Percentiles rank a stretch among this genome's conserved stretches.
These are phyloP conservation scores for Coemansia sp. DNA, from an alignment of 192 early-diverging fungal genomes.

Conservation along the genomic window DNA sequence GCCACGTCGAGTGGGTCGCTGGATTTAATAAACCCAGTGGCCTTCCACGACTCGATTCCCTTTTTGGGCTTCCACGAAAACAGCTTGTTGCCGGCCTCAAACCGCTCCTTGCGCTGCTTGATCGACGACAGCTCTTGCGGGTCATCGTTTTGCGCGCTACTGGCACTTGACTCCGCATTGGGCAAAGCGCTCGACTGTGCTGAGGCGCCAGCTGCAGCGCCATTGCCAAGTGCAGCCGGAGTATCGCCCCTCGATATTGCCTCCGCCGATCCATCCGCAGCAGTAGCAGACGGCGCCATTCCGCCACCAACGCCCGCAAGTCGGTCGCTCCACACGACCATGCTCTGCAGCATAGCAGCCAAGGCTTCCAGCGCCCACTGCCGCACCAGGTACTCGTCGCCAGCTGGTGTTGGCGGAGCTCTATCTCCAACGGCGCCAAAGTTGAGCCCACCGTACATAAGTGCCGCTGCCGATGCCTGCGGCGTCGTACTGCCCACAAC, in stretches of 20 bases:
- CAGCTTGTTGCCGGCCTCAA: conserved; percentile 74
- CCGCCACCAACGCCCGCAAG: conserved; percentile 20
- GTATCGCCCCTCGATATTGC: background rate
- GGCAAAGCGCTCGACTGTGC: background rate
- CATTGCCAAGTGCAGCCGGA: conserved; percentile 1
- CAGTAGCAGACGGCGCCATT: background rate
- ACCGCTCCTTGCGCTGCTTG: conserved; percentile 85
- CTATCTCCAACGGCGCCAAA: conserved; percentile 19
- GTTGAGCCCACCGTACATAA: conserved; percentile 26
- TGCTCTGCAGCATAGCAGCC: conserved; percentile 63
- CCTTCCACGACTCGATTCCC: conserved; percentile 78
- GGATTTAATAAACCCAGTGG: conserved; percentile 66
- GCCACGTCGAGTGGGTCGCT: conserved; percentile 76
- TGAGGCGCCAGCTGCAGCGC: too few relatives aligned
- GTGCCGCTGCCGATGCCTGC: background rate
- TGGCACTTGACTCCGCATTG: background rate
- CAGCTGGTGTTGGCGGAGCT: background rate
- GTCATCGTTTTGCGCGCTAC: too few relatives aligned
- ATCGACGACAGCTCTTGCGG: conserved; percentile 82
- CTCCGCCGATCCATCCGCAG: background rate
- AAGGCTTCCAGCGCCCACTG: conserved; percentile 66
- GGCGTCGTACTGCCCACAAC: background rate
- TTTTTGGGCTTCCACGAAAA: conserved; percentile 93
- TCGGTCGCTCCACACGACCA: conserved; percentile 69
- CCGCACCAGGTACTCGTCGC: conserved; percentile 57